A percentile compares a stretch with the other conserved stretches of the same genome.
Evolutionary conservation across 768 basidiomycete genomes (phyloP).

Genomic region (Trametes cubensis): DNA sequence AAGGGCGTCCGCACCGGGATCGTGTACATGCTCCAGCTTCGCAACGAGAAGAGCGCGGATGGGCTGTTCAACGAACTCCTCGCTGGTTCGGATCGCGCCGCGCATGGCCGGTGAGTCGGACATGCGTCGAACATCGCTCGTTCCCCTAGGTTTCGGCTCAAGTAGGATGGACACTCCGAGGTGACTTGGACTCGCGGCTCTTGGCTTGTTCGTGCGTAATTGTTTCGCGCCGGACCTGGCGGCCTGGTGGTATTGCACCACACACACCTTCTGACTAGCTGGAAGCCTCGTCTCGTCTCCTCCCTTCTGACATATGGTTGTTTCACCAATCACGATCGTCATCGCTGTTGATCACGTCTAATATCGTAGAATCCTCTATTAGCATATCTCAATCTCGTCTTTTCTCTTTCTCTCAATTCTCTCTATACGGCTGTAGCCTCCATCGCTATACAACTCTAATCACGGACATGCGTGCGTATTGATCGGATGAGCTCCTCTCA

Average conservation of each 20-base stretch:
- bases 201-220: not conserved
- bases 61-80: slow-evolving; percentile 87
- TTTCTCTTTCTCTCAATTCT: not conserved
- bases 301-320: slow-evolving; percentile 3
- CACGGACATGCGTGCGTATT: slow-evolving; percentile 9
- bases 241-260: not conserved
- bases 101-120: too few species aligned
- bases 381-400: slow-evolving; percentile 17
- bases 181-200: slow-evolving; percentile 2
- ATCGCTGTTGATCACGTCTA: slow-evolving; percentile 12
- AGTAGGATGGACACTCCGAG: slow-evolving; percentile 9
- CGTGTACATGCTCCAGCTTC: slow-evolving; percentile 95
- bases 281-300: not conserved
- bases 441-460: slow-evolving; percentile 20
- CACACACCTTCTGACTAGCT: slow-evolving; percentile 11
- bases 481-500: not conserved
- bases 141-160: not conserved
- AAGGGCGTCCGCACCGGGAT: slow-evolving; percentile 90
- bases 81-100: slow-evolving; percentile 78
- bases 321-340: slow-evolving; percentile 15
- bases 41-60: slow-evolving; percentile 84
- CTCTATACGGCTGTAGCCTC: slow-evolving; percentile 21
- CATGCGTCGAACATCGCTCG: not conserved
- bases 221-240: not conserved
- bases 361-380: slow-evolving; percentile 21